phyloP scores from a whole-genome alignment of 495 filamentous ascomycete species.

The Tuber calosporum region DNA sequence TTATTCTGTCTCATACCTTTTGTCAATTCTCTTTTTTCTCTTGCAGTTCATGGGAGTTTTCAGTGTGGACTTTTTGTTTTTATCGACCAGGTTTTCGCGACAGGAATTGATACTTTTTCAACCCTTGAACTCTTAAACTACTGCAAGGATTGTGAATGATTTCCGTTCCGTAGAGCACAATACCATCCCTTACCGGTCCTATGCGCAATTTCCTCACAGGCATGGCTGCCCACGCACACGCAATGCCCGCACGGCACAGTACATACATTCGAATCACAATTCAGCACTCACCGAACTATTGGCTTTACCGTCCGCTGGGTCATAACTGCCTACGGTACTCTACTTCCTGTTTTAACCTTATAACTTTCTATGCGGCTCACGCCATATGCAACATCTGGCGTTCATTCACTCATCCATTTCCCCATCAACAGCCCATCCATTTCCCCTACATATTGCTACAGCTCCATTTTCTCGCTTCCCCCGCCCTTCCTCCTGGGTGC shows the following conservation, averaged over 20 bases:
- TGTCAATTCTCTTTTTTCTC: neutral
- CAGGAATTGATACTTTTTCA: neutral
- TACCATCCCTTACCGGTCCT: neutral
- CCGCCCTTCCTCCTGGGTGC: no score
- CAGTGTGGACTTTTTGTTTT: slow-evolving; percentile 9
- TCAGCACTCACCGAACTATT: no score
- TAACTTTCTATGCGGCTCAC: no score
- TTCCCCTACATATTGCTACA: no score
- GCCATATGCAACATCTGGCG: no score
- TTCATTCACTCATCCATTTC: no score
- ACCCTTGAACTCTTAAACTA: neutral
- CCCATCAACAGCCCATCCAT: no score
- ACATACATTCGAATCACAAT: no score
- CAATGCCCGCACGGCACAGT: neutral
- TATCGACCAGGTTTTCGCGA: neutral
- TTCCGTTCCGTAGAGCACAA: neutral
- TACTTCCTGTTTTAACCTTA: no score
- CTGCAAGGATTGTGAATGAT: neutral
- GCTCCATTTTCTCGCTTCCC: no score
- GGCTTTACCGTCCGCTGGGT: no score
- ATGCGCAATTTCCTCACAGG: neutral
- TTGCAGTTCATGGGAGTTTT: neutral
- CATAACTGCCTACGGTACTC: no score
- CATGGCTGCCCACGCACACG: neutral
- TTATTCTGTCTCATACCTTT: neutral